These are phyloP conservation scores for Serendipita indica DNA, from an alignment of 768 basidiomycete genomes.

Conservation along the genomic window DNA sequence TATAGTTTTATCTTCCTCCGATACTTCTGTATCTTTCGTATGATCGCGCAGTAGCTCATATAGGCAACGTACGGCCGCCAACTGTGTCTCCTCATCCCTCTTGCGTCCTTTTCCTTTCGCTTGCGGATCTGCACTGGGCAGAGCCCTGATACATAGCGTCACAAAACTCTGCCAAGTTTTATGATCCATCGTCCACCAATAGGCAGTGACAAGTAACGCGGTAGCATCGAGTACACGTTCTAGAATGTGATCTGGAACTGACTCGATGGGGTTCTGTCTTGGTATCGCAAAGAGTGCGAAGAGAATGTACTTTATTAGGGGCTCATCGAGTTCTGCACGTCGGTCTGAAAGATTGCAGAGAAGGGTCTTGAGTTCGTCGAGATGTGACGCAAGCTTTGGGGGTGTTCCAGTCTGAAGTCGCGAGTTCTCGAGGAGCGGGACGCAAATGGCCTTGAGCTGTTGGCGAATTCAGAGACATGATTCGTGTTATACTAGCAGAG, in stretches of 20 bases:
- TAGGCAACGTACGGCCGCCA: conserved; percentile 57
- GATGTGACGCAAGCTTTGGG: conserved; percentile 32
- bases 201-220: conserved; percentile 43
- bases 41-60: conserved; percentile 45
- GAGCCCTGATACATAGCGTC: conserved; percentile 49
- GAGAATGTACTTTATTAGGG: conserved; percentile 69
- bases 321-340: conserved; percentile 30
- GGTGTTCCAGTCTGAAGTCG: conserved; percentile 43
- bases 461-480: neutral
- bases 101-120: conserved; percentile 51
- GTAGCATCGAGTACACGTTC: conserved; percentile 56
- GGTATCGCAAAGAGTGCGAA: conserved; percentile 78
- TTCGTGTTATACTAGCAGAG: neutral
- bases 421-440: conserved; percentile 62
- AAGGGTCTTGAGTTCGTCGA: conserved; percentile 37
- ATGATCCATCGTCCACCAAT: conserved; percentile 74
- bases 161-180: conserved; percentile 76
- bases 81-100: conserved; percentile 69
- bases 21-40: conserved; percentile 21
- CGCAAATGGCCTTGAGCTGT: conserved; percentile 57
- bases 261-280: conserved; percentile 50
- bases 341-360: conserved; percentile 32
- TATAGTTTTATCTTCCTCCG: conserved; percentile 19
- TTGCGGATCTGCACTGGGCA: conserved; percentile 21
- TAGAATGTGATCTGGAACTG: conserved; percentile 65